These are phyloP conservation scores for Linnemannia zychae DNA, from an alignment of 192 early-diverging fungal species.

Conservation along the genomic window DNA sequence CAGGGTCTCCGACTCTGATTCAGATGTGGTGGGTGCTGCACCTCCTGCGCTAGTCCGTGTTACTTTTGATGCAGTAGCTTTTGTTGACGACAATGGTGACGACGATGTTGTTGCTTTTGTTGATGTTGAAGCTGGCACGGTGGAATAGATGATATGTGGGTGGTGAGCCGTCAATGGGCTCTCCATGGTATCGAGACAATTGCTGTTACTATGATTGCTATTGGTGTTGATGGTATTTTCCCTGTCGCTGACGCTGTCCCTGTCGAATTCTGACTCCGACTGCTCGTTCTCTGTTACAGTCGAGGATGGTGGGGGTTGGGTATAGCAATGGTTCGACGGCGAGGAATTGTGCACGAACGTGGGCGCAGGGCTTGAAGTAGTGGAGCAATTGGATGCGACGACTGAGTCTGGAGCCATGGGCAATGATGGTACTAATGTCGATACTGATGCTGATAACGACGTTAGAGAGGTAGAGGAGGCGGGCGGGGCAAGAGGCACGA, in stretches of 20 bases:
- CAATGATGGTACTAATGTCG: not conserved
- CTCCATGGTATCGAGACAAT: not conserved
- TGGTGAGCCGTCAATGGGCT: constrained; percentile 31
- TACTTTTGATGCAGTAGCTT: not conserved
- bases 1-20: not conserved
- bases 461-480: not conserved
- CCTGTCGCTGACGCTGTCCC: not conserved
- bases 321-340: not conserved
- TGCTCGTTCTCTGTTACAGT: not conserved
- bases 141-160: constrained; percentile 34
- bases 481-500: not conserved
- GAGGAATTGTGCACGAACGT: not conserved
- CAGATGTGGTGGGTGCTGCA: not conserved
- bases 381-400: not conserved
- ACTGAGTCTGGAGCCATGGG: not conserved
- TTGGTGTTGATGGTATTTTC: constrained; percentile 16
- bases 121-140: not conserved
- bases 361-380: not conserved
- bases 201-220: constrained; percentile 1
- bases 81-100: not conserved
- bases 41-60: not conserved
- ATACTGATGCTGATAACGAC: not conserved
- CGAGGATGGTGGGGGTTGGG: not conserved
- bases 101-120: not conserved
- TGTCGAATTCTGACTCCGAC: constrained; percentile 24